Evolutionary conservation across 1,284 basidiomycete species (phyloP).

Genomic region (Marasmius tenuissimus): DNA sequence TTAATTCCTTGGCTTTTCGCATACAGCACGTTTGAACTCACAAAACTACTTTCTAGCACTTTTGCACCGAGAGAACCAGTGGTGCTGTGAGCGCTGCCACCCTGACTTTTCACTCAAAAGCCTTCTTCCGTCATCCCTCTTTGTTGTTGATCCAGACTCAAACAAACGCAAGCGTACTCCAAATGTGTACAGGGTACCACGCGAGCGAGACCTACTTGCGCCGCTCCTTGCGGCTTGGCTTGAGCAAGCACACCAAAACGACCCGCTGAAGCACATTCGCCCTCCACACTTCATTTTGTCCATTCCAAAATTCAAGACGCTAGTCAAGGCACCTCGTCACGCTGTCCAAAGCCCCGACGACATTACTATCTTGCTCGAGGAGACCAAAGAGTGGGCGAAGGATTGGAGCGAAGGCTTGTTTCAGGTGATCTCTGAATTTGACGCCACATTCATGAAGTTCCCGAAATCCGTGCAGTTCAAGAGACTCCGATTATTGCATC

Average conservation of each 20-base stretch:
- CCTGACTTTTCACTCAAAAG: background rate
- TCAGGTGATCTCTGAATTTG: background rate
- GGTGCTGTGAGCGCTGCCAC: background rate
- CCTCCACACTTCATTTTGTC: background rate
- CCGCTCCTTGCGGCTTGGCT: background rate
- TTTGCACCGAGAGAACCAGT: background rate
- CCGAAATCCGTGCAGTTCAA: background rate
- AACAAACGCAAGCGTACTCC: background rate
- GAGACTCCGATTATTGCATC: background rate
- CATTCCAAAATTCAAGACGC: background rate
- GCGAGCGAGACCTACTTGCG: background rate
- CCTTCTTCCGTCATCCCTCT: background rate
- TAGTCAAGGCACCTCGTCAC: background rate
- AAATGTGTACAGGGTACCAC: background rate
- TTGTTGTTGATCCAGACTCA: background rate
- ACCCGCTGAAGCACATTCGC: background rate
- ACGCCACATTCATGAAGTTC: background rate
- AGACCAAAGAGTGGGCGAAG: background rate
- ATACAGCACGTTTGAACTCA: background rate
- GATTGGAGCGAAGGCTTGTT: background rate
- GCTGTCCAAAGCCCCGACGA: background rate
- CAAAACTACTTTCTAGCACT: background rate
- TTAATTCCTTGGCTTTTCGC: background rate
- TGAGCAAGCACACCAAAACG: background rate
- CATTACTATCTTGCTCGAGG: background rate